Percentiles rank a stretch among this genome's conserved stretches.
Conservation (phyloP, 108 stramenopile species). For the Nitzschia sp. region DNA sequence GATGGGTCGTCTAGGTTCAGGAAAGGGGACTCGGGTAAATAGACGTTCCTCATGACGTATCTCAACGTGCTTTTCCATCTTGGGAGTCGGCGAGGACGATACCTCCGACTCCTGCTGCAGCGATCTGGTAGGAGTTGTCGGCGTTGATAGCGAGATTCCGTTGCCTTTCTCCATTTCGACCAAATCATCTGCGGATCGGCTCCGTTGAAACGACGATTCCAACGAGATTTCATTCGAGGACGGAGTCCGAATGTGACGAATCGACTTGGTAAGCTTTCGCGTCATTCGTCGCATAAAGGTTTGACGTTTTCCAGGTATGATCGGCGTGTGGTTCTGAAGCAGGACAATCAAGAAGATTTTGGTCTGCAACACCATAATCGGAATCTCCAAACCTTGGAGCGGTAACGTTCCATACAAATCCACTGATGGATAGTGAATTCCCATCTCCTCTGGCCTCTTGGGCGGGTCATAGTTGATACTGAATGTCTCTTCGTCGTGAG, state of each 20-base stretch:
- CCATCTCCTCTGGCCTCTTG: slow-evolving; percentile 30
- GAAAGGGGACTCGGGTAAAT: slow-evolving; percentile 34
- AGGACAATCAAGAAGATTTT: slow-evolving; percentile 32
- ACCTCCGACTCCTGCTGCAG: background rate
- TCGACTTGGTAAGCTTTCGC: background rate
- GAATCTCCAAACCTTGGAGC: slow-evolving; percentile 34
- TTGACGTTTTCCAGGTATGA: background rate
- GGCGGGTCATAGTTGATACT: slow-evolving; percentile 10
- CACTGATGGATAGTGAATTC: slow-evolving; percentile 22
- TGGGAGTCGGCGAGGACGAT: background rate
- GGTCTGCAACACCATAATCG: slow-evolving; percentile 36
- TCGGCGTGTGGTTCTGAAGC: slow-evolving; percentile 23
- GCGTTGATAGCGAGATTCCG: background rate
- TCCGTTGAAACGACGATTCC: background rate
- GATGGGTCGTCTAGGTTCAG: slow-evolving; percentile 24
- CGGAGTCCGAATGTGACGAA: background rate
- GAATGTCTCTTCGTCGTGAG: slow-evolving; percentile 4
- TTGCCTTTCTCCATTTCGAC: background rate
- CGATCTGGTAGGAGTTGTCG: background rate
- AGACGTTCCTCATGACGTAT: slow-evolving; percentile 19
- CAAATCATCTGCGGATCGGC: slow-evolving; percentile 7
- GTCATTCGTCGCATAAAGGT: slow-evolving; percentile 1
- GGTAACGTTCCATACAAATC: slow-evolving; percentile 37
- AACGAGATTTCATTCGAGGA: background rate
- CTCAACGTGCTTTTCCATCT: background rate